These are phyloP conservation scores for Ophiobolus disseminans DNA, from an alignment of 2,329 filamentous ascomycete species.

Conservation along the genomic window DNA sequence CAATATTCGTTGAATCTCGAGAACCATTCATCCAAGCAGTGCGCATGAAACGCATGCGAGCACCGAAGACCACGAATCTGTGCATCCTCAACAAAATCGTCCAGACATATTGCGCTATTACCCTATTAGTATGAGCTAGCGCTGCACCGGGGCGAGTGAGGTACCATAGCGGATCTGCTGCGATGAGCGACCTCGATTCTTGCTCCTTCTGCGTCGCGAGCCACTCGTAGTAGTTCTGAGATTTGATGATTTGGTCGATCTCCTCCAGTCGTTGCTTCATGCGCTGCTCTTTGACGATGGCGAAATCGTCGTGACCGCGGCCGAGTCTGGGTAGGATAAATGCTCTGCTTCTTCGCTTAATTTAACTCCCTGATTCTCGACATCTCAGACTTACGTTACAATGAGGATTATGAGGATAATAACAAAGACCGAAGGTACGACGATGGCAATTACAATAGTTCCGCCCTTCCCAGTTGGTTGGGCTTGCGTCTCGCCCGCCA, in stretches of 20 bases:
- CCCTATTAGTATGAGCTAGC: conserved; percentile 8
- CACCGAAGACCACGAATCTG: conserved; percentile 46
- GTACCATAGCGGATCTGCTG: conserved; percentile 37
- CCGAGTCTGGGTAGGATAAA: conserved; percentile 29
- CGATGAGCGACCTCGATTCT: conserved; percentile 19
- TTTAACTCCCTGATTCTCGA: conserved; percentile 1
- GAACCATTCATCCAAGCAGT: conserved; percentile 50
- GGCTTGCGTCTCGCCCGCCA: conserved; percentile 21
- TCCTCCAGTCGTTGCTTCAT: conserved; percentile 38
- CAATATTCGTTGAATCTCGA: conserved; percentile 47
- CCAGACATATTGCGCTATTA: conserved; percentile 47
- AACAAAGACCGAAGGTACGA: conserved; percentile 42
- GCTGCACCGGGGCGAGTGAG: background rate
- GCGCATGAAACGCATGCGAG: conserved; percentile 47
- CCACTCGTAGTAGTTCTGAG: conserved; percentile 46
- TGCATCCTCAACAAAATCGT: conserved; percentile 41
- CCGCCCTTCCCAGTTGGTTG: conserved; percentile 12
- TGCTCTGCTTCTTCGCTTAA: conserved; percentile 25
- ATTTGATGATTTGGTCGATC: conserved; percentile 40
- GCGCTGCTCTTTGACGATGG: conserved; percentile 27
- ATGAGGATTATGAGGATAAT: conserved; percentile 39
- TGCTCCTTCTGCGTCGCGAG: conserved; percentile 31
- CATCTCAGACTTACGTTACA: conserved; percentile 26
- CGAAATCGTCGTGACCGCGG: conserved; percentile 13
- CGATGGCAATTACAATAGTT: conserved; percentile 37